Evolutionary conservation across 1,284 basidiomycete genomes (phyloP), one percentile per base, ranked within the genome.

Genomic region (Ceratobasidium theobromae): DNA sequence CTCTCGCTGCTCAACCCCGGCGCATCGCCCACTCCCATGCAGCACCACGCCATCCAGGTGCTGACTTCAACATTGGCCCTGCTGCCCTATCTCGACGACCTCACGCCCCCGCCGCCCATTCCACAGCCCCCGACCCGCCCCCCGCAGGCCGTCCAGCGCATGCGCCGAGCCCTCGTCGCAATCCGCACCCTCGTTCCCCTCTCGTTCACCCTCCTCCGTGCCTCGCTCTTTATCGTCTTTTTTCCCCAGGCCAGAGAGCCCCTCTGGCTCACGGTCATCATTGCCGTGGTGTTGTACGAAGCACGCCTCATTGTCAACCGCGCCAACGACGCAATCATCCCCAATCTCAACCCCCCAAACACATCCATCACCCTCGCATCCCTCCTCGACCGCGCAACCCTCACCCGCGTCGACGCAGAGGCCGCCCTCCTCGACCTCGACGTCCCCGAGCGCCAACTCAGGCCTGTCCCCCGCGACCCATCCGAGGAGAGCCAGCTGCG

Each of bases 191-290:
- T 91, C 41, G 79, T 84, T 12, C 87, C 89, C 0, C 73, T 91
- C 9, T 71, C 87, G 49, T 82, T 91, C 80, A 80, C 91, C 28
- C 68, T 83, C 16, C 79, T 91, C 72, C 85, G 89, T 53, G 89
- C 86, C 0, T 72, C 84, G 14, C 79, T 92, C 14, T 77, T 92
- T 43, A 79, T 92, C 4, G 91, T 90, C 73, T 89, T 92, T 76
- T 86, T 92, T 71, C 86, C 86, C 1, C 89, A 89, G 0, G 82
- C 87, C 2, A 81, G 87, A 70, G 87, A 88, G 68, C 89, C 89
- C 0, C 72, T 91, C 12, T 83, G 91, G 67, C 85, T 85, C 23
- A 69, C 88, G 25, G 75, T 89, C 54, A 80, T 92, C 33, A 76
- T 86, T 21, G 82, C 78, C 3, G 91, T 87, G 86, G 82, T 89